Evolutionary conservation across 2,329 filamentous ascomycete genomes (phyloP).

Genomic region (Periconia macrospinosa): DNA sequence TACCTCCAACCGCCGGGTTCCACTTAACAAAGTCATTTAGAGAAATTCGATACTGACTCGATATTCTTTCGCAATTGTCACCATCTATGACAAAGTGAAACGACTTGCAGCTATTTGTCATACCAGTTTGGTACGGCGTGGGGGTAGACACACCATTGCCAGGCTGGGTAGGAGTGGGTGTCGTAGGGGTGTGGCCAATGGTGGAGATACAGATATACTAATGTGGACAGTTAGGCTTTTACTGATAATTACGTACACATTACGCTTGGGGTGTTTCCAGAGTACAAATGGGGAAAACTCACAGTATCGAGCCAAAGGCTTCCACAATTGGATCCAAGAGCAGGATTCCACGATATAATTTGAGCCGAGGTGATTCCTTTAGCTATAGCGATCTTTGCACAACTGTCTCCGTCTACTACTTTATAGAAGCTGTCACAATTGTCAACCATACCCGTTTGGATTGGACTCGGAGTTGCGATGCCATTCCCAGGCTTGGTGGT

Average conservation of each 20-base stretch:
- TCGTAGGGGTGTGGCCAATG: slow-evolving; percentile 3
- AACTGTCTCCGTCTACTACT: slow-evolving; percentile 2
- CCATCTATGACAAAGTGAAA: slow-evolving; percentile 6
- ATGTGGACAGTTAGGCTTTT: no score
- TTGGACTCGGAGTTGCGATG: slow-evolving; percentile 8
- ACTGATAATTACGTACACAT: neutral
- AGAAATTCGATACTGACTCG: slow-evolving; percentile 5
- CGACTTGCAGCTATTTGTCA: slow-evolving; percentile 1
- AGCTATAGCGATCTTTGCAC: neutral
- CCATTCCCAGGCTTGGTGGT: slow-evolving; percentile 6
- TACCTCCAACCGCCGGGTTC: slow-evolving; percentile 11
- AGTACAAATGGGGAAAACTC: neutral
- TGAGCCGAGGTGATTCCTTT: neutral
- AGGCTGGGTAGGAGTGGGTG: slow-evolving; percentile 1
- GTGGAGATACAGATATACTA: slow-evolving; percentile 2
- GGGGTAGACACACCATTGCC: slow-evolving; percentile 5
- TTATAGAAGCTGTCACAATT: slow-evolving; percentile 13
- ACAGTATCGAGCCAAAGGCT: slow-evolving; percentile 1
- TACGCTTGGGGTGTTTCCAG: neutral
- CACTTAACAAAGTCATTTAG: slow-evolving; percentile 12
- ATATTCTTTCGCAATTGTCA: slow-evolving; percentile 5
- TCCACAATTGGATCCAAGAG: slow-evolving; percentile 1
- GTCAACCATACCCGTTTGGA: slow-evolving; percentile 8
- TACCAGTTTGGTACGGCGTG: neutral
- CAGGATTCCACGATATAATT: slow-evolving; percentile 9